phyloP scores from a whole-genome alignment of 495 filamentous ascomycete species.

The Penicillium manginii region DNA sequence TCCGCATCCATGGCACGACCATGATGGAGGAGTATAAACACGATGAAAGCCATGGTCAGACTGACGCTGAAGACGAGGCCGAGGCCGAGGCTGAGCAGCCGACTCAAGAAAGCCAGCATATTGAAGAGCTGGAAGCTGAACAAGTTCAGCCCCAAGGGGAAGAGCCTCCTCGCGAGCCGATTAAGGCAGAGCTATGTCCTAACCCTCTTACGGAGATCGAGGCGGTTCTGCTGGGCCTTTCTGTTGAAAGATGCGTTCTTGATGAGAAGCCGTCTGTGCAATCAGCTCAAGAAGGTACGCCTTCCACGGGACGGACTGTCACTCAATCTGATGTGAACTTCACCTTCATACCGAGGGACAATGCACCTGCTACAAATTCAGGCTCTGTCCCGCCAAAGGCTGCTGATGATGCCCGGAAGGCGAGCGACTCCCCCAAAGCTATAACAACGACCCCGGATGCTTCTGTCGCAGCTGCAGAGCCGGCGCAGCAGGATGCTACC shows the following conservation, averaged over 20 bases:
- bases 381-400: conserved; percentile 17
- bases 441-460: conserved; percentile 24
- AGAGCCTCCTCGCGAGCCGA: conserved; percentile 2
- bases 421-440: conserved; percentile 21
- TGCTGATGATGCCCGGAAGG: conserved; percentile 26
- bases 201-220: conserved; percentile 20
- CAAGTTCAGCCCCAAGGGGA: conserved; percentile 7
- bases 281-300: conserved; percentile 10
- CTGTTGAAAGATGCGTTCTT: conserved; percentile 22
- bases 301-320: conserved; percentile 11
- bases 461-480: conserved; percentile 23
- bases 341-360: conserved; percentile 10
- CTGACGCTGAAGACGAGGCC: conserved; percentile 57
- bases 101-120: conserved; percentile 42
- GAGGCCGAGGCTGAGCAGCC: conserved; percentile 54
- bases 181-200: conserved; percentile 20
- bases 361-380: conserved; percentile 10
- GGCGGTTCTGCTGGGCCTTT: conserved; percentile 16
- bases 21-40: conserved; percentile 93
- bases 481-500: conserved; percentile 28
- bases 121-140: conserved; percentile 11
- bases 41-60: conserved; percentile 66
- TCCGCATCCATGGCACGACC: conserved; percentile 91
- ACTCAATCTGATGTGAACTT: conserved; percentile 13
- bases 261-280: conserved; percentile 19